phyloP scores from a whole-genome alignment of 805 yeast genomes.

The Cyberlindnera bimundalis region DNA sequence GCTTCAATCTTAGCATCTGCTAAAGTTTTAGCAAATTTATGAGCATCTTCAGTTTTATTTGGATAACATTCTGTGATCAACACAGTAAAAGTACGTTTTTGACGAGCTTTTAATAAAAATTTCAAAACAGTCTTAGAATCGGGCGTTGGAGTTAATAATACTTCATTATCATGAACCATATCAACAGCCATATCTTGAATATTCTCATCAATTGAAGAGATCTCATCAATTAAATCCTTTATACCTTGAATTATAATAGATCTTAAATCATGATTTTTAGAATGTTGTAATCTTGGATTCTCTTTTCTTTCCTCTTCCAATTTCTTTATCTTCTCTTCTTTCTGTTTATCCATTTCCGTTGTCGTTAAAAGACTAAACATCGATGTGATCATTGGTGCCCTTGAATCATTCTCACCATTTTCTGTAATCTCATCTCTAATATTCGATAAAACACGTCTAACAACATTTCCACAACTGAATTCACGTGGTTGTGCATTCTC shows the following conservation, averaged over 20 bases:
- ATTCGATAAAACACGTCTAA: slow-evolving; percentile 81
- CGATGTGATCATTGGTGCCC: slow-evolving; percentile 62
- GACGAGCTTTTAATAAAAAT: slow-evolving; percentile 80
- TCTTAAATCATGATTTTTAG: slow-evolving; percentile 56
- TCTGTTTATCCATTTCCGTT: slow-evolving; percentile 18
- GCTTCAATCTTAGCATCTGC: slow-evolving; percentile 87
- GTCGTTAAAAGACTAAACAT: slow-evolving; percentile 85
- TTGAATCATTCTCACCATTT: slow-evolving; percentile 29
- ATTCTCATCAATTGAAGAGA: slow-evolving; percentile 83
- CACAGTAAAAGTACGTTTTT: slow-evolving; percentile 88
- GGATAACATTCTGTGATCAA: slow-evolving; percentile 91
- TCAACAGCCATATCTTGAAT: slow-evolving; percentile 89
- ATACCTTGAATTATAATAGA: slow-evolving; percentile 89
- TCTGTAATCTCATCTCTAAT: slow-evolving; percentile 82
- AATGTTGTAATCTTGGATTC: slow-evolving; percentile 24
- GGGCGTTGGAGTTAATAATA: slow-evolving; percentile 89
- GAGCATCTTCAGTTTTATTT: slow-evolving; percentile 75
- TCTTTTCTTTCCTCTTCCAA: slow-evolving; percentile 22
- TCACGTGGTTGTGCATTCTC: slow-evolving; percentile 86
- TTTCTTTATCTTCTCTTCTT: slow-evolving; percentile 23
- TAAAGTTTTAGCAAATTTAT: slow-evolving; percentile 71
- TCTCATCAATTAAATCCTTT: slow-evolving; percentile 88
- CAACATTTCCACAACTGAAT: slow-evolving; percentile 84
- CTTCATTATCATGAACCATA: slow-evolving; percentile 88
- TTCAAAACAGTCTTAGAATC: slow-evolving; percentile 85